phyloP scores from a whole-genome alignment of 1,284 basidiomycete genomes.

The Leccinum subatratum region DNA sequence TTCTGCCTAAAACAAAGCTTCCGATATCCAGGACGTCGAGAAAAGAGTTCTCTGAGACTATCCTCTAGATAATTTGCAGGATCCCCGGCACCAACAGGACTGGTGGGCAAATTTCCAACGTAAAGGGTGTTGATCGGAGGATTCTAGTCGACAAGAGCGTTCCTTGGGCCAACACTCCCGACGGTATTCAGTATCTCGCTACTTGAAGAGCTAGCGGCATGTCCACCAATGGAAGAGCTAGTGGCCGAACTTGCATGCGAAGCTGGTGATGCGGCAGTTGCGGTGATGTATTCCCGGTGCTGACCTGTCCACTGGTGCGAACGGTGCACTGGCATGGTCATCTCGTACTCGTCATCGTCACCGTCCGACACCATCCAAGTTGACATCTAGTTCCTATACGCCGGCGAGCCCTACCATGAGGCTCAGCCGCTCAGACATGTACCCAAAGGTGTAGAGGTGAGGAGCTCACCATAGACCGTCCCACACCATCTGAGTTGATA shows the following conservation, averaged over 20 bases:
- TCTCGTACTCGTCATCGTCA: too few relatives aligned
- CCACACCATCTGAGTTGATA: too few relatives aligned
- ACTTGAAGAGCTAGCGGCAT: slow-evolving; percentile 34
- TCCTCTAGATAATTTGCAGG: slow-evolving; percentile 82
- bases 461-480: too few relatives aligned
- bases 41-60: slow-evolving; percentile 77
- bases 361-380: too few relatives aligned
- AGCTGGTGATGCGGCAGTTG: slow-evolving; percentile 55
- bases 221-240: slow-evolving; percentile 30
- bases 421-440: too few relatives aligned
- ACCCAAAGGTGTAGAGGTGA: too few relatives aligned
- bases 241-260: slow-evolving; percentile 35
- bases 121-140: slow-evolving; percentile 93
- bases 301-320: slow-evolving; percentile 41
- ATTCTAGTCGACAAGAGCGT: slow-evolving; percentile 77
- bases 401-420: too few relatives aligned
- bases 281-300: slow-evolving; percentile 34
- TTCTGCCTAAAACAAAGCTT: slow-evolving; percentile 94
- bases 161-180: slow-evolving; percentile 39
- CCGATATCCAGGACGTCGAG: slow-evolving; percentile 75
- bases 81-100: slow-evolving; percentile 51
- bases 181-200: slow-evolving; percentile 19
- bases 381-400: too few relatives aligned
- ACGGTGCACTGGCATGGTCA: slow-evolving; percentile 33
- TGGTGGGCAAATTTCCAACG: slow-evolving; percentile 86